These are phyloP conservation scores for Leccinum longicurvipes DNA, from an alignment of 768 basidiomycete genomes.

Conservation along the genomic window DNA sequence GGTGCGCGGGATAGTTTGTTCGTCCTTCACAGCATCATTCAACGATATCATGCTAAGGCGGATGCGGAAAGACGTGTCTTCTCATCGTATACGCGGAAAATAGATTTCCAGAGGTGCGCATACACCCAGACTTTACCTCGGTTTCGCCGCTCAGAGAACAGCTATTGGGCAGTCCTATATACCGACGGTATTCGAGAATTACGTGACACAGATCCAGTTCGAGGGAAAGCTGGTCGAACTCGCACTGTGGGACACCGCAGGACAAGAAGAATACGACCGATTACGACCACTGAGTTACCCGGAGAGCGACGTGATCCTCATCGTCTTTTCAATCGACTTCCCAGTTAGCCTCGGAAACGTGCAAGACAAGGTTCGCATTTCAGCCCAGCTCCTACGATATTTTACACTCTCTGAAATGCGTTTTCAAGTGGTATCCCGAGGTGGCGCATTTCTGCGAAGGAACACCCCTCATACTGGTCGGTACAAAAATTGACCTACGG, in stretches of 20 bases:
- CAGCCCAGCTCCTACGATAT: background rate
- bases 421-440: constrained; percentile 82
- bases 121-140: background rate
- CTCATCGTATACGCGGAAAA: constrained; percentile 97
- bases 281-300: constrained; percentile 84
- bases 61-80: constrained; percentile 92
- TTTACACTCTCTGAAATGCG: constrained; percentile 9
- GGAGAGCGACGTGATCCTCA: constrained; percentile 87
- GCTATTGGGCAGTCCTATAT: constrained; percentile 66
- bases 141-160: constrained; percentile 19
- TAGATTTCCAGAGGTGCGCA: constrained; percentile 86
- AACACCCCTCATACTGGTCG: constrained; percentile 88
- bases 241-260: constrained; percentile 98
- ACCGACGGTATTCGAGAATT: constrained; percentile 94
- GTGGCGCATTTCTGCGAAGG: constrained; percentile 89
- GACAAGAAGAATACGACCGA: constrained; percentile 95
- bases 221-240: constrained; percentile 90
- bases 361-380: constrained; percentile 68
- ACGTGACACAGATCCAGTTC: constrained; percentile 81
- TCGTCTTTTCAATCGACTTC: constrained; percentile 93
- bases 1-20: constrained; percentile 48
- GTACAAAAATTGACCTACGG: constrained; percentile 90
- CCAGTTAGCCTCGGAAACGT: constrained; percentile 89
- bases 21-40: constrained; percentile 26
- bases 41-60: constrained; percentile 47